Evolutionary conservation across 2,329 filamentous ascomycete genomes (phyloP).

Genomic region (Calonectria crousiana): DNA sequence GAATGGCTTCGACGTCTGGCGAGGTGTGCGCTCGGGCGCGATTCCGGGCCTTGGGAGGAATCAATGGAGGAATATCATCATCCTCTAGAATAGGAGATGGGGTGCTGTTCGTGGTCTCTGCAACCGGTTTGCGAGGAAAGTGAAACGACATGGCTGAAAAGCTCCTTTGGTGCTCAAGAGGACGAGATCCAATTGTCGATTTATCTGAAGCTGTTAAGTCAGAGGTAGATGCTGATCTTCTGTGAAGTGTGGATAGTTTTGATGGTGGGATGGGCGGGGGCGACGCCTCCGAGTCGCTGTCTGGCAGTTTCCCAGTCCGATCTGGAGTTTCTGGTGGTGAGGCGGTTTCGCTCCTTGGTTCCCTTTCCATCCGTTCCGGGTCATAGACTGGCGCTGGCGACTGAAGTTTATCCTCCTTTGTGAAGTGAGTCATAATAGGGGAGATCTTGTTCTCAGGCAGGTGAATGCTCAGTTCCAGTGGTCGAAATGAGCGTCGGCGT

Average conservation of each 20-base stretch:
- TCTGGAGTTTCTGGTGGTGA: constrained; percentile 15
- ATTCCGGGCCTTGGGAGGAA: constrained; percentile 57
- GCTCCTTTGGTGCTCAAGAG: constrained; percentile 55
- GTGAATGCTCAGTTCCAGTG: constrained; percentile 69
- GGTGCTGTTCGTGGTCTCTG: constrained; percentile 40
- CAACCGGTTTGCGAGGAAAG: constrained; percentile 60
- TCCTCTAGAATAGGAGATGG: constrained; percentile 40
- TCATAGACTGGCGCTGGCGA: constrained; percentile 53
- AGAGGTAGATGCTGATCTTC: background rate
- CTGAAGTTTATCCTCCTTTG: constrained; percentile 47
- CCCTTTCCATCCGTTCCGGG: constrained; percentile 41
- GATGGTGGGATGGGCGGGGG: constrained; percentile 3
- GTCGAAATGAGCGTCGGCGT: constrained; percentile 58
- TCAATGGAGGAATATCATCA: constrained; percentile 46
- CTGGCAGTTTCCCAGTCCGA: background rate
- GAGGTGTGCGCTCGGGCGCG: constrained; percentile 59
- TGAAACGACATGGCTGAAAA: constrained; percentile 69
- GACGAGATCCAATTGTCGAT: constrained; percentile 41
- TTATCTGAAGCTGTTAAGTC: constrained; percentile 12
- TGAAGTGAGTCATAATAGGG: constrained; percentile 67
- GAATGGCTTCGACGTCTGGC: constrained; percentile 63
- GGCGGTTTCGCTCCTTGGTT: constrained; percentile 33
- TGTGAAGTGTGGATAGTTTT: background rate
- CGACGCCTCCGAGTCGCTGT: constrained; percentile 13
- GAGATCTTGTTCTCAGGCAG: constrained; percentile 58